Evolutionary conservation across 768 basidiomycete species (phyloP).

Genomic region (Serendipita sp.): DNA sequence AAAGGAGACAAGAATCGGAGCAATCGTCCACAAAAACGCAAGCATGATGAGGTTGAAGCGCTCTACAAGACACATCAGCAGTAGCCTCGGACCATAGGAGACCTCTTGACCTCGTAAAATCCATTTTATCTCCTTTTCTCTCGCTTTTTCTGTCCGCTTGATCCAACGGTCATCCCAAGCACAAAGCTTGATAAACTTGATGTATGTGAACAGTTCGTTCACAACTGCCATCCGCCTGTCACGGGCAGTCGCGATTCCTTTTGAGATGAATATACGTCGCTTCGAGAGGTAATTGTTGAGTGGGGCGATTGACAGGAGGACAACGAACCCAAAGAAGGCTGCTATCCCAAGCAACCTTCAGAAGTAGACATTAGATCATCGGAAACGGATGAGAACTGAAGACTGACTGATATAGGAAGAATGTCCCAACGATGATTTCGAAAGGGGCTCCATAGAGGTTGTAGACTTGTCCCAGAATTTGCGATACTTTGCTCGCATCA

Average conservation of each 20-base stretch:
- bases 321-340: slow-evolving; percentile 59
- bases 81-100: background rate
- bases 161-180: slow-evolving; percentile 74
- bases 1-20: slow-evolving; percentile 71
- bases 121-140: slow-evolving; percentile 51
- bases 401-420: slow-evolving; percentile 61
- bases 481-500: slow-evolving; percentile 31
- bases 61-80: background rate
- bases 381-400: background rate
- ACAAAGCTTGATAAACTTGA: slow-evolving; percentile 73
- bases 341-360: slow-evolving; percentile 44
- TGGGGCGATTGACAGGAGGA: slow-evolving; percentile 50
- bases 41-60: slow-evolving; percentile 36
- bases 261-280: slow-evolving; percentile 43
- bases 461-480: slow-evolving; percentile 3
- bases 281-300: slow-evolving; percentile 51
- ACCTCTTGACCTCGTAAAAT: slow-evolving; percentile 34
- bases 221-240: slow-evolving; percentile 66
- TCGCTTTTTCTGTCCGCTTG: slow-evolving; percentile 40
- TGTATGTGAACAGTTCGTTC: slow-evolving; percentile 53
- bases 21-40: slow-evolving; percentile 51
- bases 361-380: background rate
- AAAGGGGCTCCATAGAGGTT: slow-evolving; percentile 36
- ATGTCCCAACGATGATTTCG: slow-evolving; percentile 55
- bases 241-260: slow-evolving; percentile 40